Conservation (phyloP, 805 yeast species). For the Starmerella riodocensis region DNA sequence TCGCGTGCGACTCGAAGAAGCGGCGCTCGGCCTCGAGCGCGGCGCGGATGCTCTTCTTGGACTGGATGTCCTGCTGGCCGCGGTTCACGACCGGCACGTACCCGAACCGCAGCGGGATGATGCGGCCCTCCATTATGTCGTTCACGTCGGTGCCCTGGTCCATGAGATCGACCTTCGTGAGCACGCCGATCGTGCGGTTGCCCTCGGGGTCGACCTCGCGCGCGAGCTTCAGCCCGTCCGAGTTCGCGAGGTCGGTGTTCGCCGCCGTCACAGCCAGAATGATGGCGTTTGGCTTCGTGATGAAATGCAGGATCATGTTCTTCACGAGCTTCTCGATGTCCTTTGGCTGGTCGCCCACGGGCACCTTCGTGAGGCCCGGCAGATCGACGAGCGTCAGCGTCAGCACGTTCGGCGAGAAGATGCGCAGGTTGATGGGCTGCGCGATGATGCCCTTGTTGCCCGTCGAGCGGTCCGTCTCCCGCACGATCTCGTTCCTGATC, state of each 20-base stretch:
- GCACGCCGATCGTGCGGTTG: slow-evolving; percentile 82
- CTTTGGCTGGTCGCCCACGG: slow-evolving; percentile 97
- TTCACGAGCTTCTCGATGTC: slow-evolving; percentile 91
- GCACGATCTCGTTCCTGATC: slow-evolving; percentile 76
- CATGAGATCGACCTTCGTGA: slow-evolving; percentile 94
- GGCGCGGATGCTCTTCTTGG: slow-evolving; percentile 70
- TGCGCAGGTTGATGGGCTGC: slow-evolving; percentile 82
- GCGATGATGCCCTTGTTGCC: slow-evolving; percentile 78
- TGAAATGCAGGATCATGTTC: slow-evolving; percentile 83
- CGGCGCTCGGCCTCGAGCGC: slow-evolving; percentile 72
- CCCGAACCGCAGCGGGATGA: slow-evolving; percentile 88
- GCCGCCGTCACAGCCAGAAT: slow-evolving; percentile 92
- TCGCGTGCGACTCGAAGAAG: slow-evolving; percentile 75
- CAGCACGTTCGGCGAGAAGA: slow-evolving; percentile 87
- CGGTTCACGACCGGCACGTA: slow-evolving; percentile 94
- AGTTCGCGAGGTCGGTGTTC: slow-evolving; percentile 91
- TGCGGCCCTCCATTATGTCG: slow-evolving; percentile 88
- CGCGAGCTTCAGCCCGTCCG: slow-evolving; percentile 90
- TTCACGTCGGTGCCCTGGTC: slow-evolving; percentile 96
- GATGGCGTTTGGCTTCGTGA: slow-evolving; percentile 91
- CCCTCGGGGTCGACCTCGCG: slow-evolving; percentile 98
- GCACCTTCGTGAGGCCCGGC: slow-evolving; percentile 96
- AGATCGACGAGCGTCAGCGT: slow-evolving; percentile 91
- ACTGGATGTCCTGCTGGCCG: slow-evolving; percentile 92
- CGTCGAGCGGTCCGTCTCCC: slow-evolving; percentile 76